Evolutionary conservation across 2,329 filamentous ascomycete genomes (phyloP).

Genomic region (Trichoderma simmonsii): DNA sequence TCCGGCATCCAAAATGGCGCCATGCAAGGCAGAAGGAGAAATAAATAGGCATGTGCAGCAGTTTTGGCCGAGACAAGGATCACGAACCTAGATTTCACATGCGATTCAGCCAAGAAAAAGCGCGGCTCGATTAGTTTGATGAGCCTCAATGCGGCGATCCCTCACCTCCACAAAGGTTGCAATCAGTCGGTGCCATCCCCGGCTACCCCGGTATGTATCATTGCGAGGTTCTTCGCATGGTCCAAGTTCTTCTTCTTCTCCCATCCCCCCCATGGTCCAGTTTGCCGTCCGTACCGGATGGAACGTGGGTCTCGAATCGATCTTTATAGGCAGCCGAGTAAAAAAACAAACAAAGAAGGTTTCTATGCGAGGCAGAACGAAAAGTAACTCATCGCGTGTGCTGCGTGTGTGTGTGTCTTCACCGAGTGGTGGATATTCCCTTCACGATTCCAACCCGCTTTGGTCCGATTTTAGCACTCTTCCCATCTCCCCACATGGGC

Average conservation of each 20-base stretch:
- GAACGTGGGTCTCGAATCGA: background rate
- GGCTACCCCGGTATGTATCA: background rate
- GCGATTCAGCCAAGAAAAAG: background rate
- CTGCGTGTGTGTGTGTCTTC: background rate
- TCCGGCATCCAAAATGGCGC: background rate
- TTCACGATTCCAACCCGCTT: background rate
- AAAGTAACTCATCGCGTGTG: background rate
- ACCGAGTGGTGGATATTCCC: background rate
- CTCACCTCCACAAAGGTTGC: background rate
- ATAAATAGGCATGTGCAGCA: background rate
- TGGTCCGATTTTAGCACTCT: background rate
- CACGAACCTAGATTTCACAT: background rate
- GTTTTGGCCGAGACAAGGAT: background rate
- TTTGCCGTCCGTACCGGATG: background rate
- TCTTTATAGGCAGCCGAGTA: background rate
- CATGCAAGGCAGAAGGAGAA: background rate
- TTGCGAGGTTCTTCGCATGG: background rate
- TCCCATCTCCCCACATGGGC: background rate
- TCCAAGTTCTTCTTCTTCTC: no score
- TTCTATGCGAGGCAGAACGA: background rate
- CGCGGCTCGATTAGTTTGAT: background rate
- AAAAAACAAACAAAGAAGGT: background rate
- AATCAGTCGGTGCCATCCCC: background rate
- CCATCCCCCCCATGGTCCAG: background rate
- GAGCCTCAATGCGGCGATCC: background rate